phyloP scores from a whole-genome alignment of 106 monocot species.

The Narthecium ossifragum region DNA sequence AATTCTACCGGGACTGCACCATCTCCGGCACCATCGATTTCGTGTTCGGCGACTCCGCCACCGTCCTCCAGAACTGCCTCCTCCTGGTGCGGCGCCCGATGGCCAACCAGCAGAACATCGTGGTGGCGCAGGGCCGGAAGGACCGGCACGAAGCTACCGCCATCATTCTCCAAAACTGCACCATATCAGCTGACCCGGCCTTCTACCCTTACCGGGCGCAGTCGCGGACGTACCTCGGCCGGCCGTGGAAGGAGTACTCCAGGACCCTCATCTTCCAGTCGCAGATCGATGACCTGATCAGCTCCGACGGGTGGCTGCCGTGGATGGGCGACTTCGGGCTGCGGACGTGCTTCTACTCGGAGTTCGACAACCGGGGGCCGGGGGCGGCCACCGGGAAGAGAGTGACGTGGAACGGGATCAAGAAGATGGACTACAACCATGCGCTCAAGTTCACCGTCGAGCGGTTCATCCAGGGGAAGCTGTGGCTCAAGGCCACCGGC shows the following conservation, averaged over 20 bases:
- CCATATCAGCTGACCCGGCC: constrained; percentile 5
- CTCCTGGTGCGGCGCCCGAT: constrained; percentile 22
- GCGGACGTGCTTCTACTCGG: constrained; percentile 34
- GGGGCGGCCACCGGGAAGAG: constrained; percentile 13
- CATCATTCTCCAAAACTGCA: constrained; percentile 22
- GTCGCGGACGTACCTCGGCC: constrained; percentile 22
- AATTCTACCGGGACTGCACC: constrained; percentile 37
- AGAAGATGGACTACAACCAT: constrained; percentile 14
- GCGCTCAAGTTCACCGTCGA: constrained; percentile 14
- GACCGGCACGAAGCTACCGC: constrained; percentile 24
- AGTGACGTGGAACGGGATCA: constrained; percentile 34
- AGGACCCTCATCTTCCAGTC: constrained; percentile 30
- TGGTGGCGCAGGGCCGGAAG: constrained; percentile 44
- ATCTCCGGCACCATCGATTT: constrained; percentile 44
- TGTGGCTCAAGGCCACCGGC: constrained; percentile 4
- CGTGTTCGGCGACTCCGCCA: constrained; percentile 36
- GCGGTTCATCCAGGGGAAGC: constrained; percentile 6
- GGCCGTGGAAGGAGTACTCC: constrained; percentile 45
- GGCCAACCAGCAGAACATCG: constrained; percentile 39
- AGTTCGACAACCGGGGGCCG: constrained; percentile 39
- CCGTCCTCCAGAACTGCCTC: constrained; percentile 37
- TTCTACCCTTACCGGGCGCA: constrained; percentile 3
- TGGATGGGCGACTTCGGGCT: constrained; percentile 34
- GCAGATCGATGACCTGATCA: constrained; percentile 27
- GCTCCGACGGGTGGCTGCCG: constrained; percentile 30